Conservation (phyloP, 208 protist species). For the Acanthamoeba sp. region DNA sequence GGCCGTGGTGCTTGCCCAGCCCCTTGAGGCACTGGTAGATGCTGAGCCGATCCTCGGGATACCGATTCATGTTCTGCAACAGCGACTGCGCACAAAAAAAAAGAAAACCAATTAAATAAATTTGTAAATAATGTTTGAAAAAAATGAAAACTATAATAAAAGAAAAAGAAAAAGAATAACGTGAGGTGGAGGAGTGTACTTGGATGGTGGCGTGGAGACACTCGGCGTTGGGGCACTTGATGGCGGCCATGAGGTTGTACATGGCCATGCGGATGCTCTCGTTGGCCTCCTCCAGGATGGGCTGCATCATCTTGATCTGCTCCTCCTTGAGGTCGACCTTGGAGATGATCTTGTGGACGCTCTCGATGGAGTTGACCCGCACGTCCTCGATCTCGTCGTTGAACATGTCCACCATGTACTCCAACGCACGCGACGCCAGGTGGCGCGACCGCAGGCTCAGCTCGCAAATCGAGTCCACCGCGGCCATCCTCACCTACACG, state of each 20-base stretch:
- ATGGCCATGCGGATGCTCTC: slow-evolving; percentile 75
- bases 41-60: slow-evolving; percentile 2
- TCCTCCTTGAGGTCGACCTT: slow-evolving; percentile 73
- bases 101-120: background rate
- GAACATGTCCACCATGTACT: slow-evolving; percentile 86
- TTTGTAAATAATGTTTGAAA: background rate
- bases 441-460: slow-evolving; percentile 75
- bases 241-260: slow-evolving; percentile 74
- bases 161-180: background rate
- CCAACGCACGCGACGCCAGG: slow-evolving; percentile 78
- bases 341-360: slow-evolving; percentile 79
- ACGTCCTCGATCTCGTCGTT: slow-evolving; percentile 87
- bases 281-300: slow-evolving; percentile 78
- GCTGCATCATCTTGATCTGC: slow-evolving; percentile 80
- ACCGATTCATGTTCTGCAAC: slow-evolving; percentile 70
- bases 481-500: slow-evolving; percentile 39
- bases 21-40: slow-evolving; percentile 20
- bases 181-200: background rate
- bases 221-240: slow-evolving; percentile 66
- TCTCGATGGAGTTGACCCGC: slow-evolving; percentile 83
- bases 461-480: slow-evolving; percentile 81
- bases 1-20: slow-evolving; percentile 11
- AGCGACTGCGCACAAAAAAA: slow-evolving; percentile 68
- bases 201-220: slow-evolving; percentile 73
- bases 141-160: background rate